A percentile compares a stretch with the other conserved stretches of the same genome.
Evolutionary conservation across 257 asterid genomes (phyloP).

Genomic region (Cruciata laevipes): DNA sequence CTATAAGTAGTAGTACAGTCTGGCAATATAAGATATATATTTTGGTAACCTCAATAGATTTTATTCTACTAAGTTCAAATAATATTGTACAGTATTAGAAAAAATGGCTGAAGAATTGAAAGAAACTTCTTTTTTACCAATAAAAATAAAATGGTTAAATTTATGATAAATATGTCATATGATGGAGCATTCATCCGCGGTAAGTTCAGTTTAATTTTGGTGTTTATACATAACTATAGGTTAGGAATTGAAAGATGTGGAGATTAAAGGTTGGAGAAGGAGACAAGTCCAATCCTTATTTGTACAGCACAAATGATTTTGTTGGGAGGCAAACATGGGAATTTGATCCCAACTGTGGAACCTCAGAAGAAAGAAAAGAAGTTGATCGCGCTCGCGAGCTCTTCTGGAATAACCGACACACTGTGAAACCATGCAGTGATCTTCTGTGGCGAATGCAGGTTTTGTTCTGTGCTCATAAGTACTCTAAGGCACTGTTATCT

Average conservation of each 20-base stretch:
- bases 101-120: no score
- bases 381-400: conserved; percentile 19
- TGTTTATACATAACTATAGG: no score
- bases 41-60: no score
- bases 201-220: no score
- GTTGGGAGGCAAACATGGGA: conserved; percentile 33
- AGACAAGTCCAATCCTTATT: conserved; percentile 15
- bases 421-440: conserved; percentile 19
- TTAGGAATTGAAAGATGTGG: conserved; percentile 18
- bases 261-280: conserved; percentile 31
- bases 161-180: no score
- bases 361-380: conserved; percentile 18
- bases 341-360: conserved; percentile 24
- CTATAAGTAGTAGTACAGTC: no score
- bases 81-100: no score
- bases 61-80: no score
- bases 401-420: conserved; percentile 5
- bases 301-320: conserved; percentile 29
- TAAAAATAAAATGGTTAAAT: no score
- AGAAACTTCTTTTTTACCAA: no score
- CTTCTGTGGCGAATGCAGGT: conserved; percentile 34
- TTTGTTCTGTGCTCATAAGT: not conserved
- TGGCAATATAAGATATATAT: no score
- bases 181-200: no score
- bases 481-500: not conserved